A percentile compares a stretch with the other conserved stretches of the same genome.
Evolutionary conservation across 169 alveolate species (phyloP).

Genomic region (Cryptosporidium tyzzeri): DNA sequence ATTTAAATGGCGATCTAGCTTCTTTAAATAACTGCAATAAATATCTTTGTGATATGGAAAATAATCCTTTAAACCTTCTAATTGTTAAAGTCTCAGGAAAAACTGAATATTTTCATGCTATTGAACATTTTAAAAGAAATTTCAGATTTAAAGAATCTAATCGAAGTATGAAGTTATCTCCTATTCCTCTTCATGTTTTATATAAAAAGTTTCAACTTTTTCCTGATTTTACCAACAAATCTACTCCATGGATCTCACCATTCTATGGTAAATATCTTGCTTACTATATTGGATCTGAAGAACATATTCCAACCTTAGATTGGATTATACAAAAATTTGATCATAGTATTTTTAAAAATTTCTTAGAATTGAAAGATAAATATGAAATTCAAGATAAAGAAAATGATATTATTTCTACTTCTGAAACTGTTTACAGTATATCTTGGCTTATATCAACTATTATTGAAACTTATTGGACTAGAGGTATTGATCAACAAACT

Average conservation of each 20-base stretch:
- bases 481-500: slow-evolving; percentile 1
- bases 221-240: neutral
- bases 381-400: neutral
- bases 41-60: neutral
- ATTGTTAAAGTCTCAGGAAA: neutral
- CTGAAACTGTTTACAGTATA: neutral
- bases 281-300: slow-evolving; percentile 22
- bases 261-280: slow-evolving; percentile 19
- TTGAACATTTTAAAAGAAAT: neutral
- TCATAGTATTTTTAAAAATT: neutral
- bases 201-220: neutral
- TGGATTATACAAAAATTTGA: slow-evolving; percentile 5
- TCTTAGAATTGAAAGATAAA: neutral
- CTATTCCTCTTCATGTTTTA: slow-evolving; percentile 30
- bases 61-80: neutral
- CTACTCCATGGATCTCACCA: slow-evolving; percentile 37
- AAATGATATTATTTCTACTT: neutral
- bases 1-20: neutral
- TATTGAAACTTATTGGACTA: slow-evolving; percentile 68
- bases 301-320: slow-evolving; percentile 41
- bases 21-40: slow-evolving; percentile 9
- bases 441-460: slow-evolving; percentile 14
- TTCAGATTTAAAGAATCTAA: slow-evolving; percentile 50
- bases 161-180: slow-evolving; percentile 23
- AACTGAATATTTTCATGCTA: neutral